Evolutionary conservation across 805 yeast species (phyloP).

Genomic region (Starmera pachycereana): DNA sequence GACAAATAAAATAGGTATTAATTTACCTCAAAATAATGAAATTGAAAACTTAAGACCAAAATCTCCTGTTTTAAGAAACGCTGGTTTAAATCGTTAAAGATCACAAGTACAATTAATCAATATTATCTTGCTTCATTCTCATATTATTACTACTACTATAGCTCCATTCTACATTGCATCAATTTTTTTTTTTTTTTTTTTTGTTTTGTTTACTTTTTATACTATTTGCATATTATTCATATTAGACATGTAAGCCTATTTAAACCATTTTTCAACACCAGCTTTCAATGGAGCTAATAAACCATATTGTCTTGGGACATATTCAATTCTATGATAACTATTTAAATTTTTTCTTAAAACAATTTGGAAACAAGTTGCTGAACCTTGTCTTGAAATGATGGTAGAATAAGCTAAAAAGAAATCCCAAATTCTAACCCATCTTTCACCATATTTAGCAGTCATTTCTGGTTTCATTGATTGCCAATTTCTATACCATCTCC

Average conservation of each 20-base stretch:
- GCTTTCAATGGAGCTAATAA: constrained; percentile 46
- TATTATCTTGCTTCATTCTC: too few relatives aligned
- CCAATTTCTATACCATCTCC: constrained; percentile 97
- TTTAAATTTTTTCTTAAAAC: constrained; percentile 84
- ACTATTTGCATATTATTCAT: too few relatives aligned
- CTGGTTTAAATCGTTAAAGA: neutral
- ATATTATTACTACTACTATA: too few relatives aligned
- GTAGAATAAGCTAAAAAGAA: constrained; percentile 76
- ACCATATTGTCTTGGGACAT: constrained; percentile 71
- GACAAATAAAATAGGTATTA: constrained; percentile 33
- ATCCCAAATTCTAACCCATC: constrained; percentile 94
- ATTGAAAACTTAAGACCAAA: constrained; percentile 79
- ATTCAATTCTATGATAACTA: constrained; percentile 73
- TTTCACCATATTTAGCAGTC: constrained; percentile 69
- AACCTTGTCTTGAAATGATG: constrained; percentile 84
- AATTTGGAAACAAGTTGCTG: constrained; percentile 87
- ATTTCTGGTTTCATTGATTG: constrained; percentile 68
- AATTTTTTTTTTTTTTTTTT: too few relatives aligned
- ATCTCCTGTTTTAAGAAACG: constrained; percentile 41
- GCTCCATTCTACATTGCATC: too few relatives aligned
- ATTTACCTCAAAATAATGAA: constrained; percentile 59
- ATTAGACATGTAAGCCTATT: constrained; percentile 12
- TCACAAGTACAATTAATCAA: too few relatives aligned
- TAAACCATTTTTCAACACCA: constrained; percentile 46
- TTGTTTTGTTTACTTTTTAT: too few relatives aligned